Conservation (phyloP, 2,329 filamentous ascomycete species). For the Xylariales sp. region DNA sequence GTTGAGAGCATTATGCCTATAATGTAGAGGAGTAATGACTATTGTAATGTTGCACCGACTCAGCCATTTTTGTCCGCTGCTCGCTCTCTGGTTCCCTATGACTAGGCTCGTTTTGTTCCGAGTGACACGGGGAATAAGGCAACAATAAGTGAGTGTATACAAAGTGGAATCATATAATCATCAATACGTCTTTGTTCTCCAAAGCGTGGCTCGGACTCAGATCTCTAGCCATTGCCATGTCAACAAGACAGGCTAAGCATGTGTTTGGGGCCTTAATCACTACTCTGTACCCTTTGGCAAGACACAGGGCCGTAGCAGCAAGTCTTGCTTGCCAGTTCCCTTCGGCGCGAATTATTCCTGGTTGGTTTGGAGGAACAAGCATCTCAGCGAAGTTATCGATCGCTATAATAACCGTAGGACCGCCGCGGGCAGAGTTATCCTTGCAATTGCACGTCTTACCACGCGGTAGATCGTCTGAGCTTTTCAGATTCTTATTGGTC, state of each 20-base stretch:
- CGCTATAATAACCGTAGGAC: slow-evolving; percentile 21
- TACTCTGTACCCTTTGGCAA: slow-evolving; percentile 30
- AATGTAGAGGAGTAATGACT: no score
- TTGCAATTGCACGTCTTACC: slow-evolving; percentile 7
- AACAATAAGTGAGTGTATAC: no score
- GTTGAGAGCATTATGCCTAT: no score
- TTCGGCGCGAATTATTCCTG: slow-evolving; percentile 30
- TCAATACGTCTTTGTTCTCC: background rate
- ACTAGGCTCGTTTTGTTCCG: no score
- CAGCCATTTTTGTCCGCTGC: no score
- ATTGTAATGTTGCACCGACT: no score
- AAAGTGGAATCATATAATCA: slow-evolving; percentile 3
- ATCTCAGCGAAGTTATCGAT: slow-evolving; percentile 37
- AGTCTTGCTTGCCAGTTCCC: slow-evolving; percentile 37
- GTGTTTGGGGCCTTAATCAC: slow-evolving; percentile 13
- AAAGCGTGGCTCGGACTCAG: background rate
- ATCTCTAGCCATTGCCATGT: background rate
- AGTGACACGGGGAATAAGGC: no score
- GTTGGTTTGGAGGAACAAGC: slow-evolving; percentile 28
- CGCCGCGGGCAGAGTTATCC: background rate
- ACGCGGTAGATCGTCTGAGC: background rate
- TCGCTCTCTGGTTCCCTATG: no score
- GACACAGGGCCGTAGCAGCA: slow-evolving; percentile 22
- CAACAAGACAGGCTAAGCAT: slow-evolving; percentile 9
- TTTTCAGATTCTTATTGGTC: slow-evolving; percentile 4